phyloP scores from a whole-genome alignment of 176 grass and related monocot species.

The Oropetium thomaeum region DNA sequence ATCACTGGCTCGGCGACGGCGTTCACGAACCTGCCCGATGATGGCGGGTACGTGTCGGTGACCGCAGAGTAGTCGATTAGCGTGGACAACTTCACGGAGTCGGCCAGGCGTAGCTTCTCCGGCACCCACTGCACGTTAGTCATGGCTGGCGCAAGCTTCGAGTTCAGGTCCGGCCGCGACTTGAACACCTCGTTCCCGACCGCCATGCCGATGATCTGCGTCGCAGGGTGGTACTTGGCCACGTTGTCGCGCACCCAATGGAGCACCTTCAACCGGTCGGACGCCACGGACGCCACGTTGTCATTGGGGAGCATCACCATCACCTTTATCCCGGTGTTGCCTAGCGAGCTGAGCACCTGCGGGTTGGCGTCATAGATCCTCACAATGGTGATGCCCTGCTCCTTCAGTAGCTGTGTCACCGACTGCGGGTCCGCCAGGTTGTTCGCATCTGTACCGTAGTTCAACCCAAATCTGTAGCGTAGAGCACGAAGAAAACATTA shows the following conservation, averaged over 20 bases:
- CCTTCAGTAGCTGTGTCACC: constrained; percentile 45
- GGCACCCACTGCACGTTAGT: constrained; percentile 34
- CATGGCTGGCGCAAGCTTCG: background rate
- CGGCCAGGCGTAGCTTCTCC: constrained; percentile 33
- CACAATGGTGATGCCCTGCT: constrained; percentile 44
- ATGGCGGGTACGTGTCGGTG: constrained; percentile 43
- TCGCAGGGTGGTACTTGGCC: constrained; percentile 34
- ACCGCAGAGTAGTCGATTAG: constrained; percentile 43
- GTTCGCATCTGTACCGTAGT: constrained; percentile 53
- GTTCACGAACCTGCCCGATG: constrained; percentile 31
- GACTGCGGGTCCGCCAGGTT: constrained; percentile 34
- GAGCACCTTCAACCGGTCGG: background rate
- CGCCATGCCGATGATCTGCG: constrained; percentile 38
- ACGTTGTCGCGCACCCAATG: constrained; percentile 46
- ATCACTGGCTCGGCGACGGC: constrained; percentile 56
- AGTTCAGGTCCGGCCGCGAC: background rate
- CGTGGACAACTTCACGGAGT: constrained; percentile 51
- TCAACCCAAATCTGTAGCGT: too few species aligned
- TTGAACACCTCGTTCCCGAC: constrained; percentile 69
- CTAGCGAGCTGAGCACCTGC: constrained; percentile 29
- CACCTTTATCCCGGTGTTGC: constrained; percentile 44
- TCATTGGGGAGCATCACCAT: too few species aligned
- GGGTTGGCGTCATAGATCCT: constrained; percentile 53
- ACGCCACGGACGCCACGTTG: constrained; percentile 18
- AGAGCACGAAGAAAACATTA: too few species aligned